Evolutionary conservation across 495 filamentous ascomycete genomes (phyloP).

Genomic region (Annulohypoxylon bovei): DNA sequence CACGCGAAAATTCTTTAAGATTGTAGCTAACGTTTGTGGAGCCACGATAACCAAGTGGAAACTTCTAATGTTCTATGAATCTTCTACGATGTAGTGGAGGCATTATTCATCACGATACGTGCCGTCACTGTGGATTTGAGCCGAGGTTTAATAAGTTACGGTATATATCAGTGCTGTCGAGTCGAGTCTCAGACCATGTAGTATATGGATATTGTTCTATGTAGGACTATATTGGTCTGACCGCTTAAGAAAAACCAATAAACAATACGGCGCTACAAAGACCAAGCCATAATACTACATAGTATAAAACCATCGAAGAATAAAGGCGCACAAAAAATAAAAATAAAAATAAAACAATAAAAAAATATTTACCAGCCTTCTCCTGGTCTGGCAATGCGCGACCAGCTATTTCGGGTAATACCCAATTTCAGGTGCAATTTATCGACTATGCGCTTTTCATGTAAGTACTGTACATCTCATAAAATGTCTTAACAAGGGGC

Average conservation of each 20-base stretch:
- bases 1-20: slow-evolving; percentile 31
- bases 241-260: slow-evolving; percentile 14
- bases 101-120: slow-evolving; percentile 20
- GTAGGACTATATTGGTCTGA: slow-evolving; percentile 10
- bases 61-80: slow-evolving; percentile 38
- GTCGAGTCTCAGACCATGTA: background rate
- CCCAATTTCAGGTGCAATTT: slow-evolving; percentile 43
- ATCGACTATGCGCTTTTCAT: slow-evolving; percentile 33
- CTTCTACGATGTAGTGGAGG: slow-evolving; percentile 37
- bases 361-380: slow-evolving; percentile 28
- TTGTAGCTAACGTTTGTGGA: slow-evolving; percentile 37
- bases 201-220: background rate
- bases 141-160: slow-evolving; percentile 5
- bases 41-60: slow-evolving; percentile 37
- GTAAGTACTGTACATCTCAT: slow-evolving; percentile 38
- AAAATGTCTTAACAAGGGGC: slow-evolving; percentile 33
- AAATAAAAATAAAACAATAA: slow-evolving; percentile 7
- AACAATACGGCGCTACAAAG: slow-evolving; percentile 10
- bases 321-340: slow-evolving; percentile 1
- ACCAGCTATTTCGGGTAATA: slow-evolving; percentile 41
- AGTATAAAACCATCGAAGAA: background rate
- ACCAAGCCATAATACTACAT: background rate
- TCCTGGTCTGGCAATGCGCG: slow-evolving; percentile 33
- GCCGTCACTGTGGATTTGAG: background rate
- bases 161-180: slow-evolving; percentile 1